Evolutionary conservation across 2,329 filamentous ascomycete species (phyloP).

Genomic region (Fusarium sp.): DNA sequence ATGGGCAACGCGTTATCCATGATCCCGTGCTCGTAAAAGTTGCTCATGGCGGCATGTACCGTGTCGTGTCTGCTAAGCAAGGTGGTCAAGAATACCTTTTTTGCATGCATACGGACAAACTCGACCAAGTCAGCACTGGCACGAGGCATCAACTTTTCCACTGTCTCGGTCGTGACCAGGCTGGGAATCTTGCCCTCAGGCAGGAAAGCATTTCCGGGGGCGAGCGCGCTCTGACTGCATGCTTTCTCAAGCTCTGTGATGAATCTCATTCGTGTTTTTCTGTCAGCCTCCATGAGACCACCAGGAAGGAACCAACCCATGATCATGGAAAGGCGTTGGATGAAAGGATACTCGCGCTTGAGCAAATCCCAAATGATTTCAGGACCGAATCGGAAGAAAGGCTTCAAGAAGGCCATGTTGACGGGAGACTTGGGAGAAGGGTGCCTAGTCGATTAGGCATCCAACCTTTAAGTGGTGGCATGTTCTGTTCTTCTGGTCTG

Average conservation of each 20-base stretch:
- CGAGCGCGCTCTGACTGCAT: not conserved
- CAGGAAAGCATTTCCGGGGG: not conserved
- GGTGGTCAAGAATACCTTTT: constrained; percentile 3
- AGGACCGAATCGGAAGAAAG: not conserved
- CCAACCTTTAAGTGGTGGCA: not conserved
- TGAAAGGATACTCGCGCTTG: not conserved
- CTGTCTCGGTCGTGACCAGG: not conserved
- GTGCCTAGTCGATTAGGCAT: not conserved
- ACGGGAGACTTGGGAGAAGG: not conserved
- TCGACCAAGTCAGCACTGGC: not conserved
- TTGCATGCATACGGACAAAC: not conserved
- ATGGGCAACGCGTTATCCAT: constrained; percentile 10
- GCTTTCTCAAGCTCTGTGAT: not conserved
- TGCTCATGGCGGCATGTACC: not conserved
- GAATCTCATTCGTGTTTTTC: not conserved
- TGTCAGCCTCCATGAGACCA: not conserved
- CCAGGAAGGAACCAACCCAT: not conserved
- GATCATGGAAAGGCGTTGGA: not conserved
- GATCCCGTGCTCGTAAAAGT: not conserved
- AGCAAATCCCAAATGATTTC: not conserved
- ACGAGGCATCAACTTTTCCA: not conserved
- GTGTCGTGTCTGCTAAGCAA: not conserved
- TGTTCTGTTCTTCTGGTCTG: not conserved
- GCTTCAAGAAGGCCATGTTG: not conserved
- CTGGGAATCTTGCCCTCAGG: not conserved